Percentiles rank a stretch among this genome's conserved stretches.
These are phyloP conservation scores for Penicillium ochrochloron DNA, from an alignment of 495 filamentous ascomycete species.

Conservation along the genomic window DNA sequence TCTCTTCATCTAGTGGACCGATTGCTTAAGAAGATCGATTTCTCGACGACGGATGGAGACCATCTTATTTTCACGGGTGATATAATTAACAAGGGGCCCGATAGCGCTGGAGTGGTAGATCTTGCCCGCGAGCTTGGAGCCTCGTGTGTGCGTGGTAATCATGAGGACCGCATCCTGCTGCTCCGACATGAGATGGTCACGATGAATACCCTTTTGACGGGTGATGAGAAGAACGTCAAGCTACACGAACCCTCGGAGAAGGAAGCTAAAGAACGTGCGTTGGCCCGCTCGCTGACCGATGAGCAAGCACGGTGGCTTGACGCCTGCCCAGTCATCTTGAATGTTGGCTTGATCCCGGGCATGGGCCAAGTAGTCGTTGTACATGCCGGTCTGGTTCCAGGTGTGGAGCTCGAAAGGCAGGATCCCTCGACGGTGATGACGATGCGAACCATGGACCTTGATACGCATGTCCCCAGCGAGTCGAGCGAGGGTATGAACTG, in stretches of 20 bases:
- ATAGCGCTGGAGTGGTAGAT: constrained; percentile 78
- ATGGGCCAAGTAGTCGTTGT: constrained; percentile 72
- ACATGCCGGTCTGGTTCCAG: constrained; percentile 83
- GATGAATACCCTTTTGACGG: constrained; percentile 18
- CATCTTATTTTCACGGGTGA: constrained; percentile 85
- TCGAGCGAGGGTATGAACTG: constrained; percentile 63
- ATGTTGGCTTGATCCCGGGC: constrained; percentile 60
- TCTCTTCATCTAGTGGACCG: constrained; percentile 50
- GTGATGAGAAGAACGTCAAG: constrained; percentile 21
- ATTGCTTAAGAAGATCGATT: constrained; percentile 71
- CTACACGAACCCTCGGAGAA: constrained; percentile 25
- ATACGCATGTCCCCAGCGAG: constrained; percentile 64
- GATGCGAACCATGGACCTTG: constrained; percentile 78
- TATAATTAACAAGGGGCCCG: constrained; percentile 85
- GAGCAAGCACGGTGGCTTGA: constrained; percentile 73
- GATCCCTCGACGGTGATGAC: constrained; percentile 86
- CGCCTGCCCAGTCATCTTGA: constrained; percentile 73
- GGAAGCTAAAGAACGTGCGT: constrained; percentile 43
- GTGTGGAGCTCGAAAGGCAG: constrained; percentile 69
- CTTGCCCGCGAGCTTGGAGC: constrained; percentile 70
- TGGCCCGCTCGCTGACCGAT: constrained; percentile 58
- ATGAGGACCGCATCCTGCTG: constrained; percentile 81
- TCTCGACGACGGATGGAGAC: constrained; percentile 61
- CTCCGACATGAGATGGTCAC: constrained; percentile 48
- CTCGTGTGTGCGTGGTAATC: constrained; percentile 86